Evolutionary conservation across 2,329 filamentous ascomycete genomes (phyloP).

Genomic region (Epichloe gansuensis): DNA sequence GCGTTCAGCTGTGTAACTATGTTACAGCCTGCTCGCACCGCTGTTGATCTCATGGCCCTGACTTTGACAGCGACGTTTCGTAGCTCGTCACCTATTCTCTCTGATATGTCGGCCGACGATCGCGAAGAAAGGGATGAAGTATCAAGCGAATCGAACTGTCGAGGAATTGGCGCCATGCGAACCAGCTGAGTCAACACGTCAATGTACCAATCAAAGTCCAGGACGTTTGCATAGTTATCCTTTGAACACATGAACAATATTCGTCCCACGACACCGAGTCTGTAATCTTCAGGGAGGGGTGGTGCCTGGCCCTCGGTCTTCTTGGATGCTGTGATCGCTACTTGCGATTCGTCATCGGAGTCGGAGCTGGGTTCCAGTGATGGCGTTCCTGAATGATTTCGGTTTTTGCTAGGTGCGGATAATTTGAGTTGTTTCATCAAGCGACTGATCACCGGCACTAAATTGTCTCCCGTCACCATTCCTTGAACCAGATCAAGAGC

Average conservation of each 20-base stretch:
- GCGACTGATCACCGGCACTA: constrained; percentile 72
- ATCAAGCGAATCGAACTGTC: constrained; percentile 24
- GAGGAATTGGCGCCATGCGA: constrained; percentile 47
- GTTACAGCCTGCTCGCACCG: constrained; percentile 72
- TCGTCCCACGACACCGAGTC: constrained; percentile 64
- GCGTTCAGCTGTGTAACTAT: constrained; percentile 48
- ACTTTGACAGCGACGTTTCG: constrained; percentile 89
- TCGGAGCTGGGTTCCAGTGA: constrained; percentile 31
- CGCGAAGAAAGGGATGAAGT: constrained; percentile 16
- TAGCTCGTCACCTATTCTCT: constrained; percentile 70
- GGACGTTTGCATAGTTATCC: constrained; percentile 73
- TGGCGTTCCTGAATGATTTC: constrained; percentile 27
- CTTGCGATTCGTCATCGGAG: constrained; percentile 38
- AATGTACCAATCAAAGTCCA: constrained; percentile 96
- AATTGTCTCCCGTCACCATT: constrained; percentile 82
- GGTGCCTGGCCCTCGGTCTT: constrained; percentile 30
- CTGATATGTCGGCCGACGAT: constrained; percentile 38
- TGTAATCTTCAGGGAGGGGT: constrained; percentile 75
- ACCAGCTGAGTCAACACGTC: constrained; percentile 79
- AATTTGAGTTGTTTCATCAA: constrained; percentile 77
- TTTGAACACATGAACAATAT: constrained; percentile 83
- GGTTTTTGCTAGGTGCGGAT: constrained; percentile 38
- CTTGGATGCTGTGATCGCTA: constrained; percentile 23
- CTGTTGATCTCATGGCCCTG: constrained; percentile 63
- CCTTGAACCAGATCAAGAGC: constrained; percentile 83